Conservation (phyloP, 306 rosid species). For the Senna tora region DNA sequence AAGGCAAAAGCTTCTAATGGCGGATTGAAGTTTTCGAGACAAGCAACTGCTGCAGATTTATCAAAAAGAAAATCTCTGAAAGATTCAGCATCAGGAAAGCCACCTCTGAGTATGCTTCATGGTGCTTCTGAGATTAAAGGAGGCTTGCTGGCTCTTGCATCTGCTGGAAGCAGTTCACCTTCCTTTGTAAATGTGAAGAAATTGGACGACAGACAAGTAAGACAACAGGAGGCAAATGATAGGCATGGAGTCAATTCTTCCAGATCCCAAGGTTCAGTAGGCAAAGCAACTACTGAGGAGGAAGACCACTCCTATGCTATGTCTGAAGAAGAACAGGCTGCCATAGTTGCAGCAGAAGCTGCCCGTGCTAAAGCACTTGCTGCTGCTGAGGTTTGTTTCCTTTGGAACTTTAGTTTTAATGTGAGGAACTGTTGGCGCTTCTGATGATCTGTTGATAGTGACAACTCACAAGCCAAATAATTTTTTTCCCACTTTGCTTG, state of each 20-base stretch:
- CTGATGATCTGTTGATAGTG: background rate
- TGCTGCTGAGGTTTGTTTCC: conserved; percentile 88
- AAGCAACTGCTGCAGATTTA: conserved; percentile 63
- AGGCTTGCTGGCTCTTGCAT: conserved; percentile 51
- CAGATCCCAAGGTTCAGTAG: conserved; percentile 66
- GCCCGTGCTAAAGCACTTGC: conserved; percentile 95
- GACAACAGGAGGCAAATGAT: conserved; percentile 52
- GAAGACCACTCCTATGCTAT: conserved; percentile 47
- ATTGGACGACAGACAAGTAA: conserved; percentile 57
- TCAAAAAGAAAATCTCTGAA: conserved; percentile 66
- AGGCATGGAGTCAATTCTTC: conserved; percentile 67
- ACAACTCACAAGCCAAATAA: background rate
- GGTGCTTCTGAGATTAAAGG: conserved; percentile 63
- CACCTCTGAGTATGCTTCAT: conserved; percentile 73
- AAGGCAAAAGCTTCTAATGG: conserved; percentile 91
- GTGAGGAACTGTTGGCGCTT: background rate
- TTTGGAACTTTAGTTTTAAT: conserved; percentile 27
- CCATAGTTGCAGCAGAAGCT: conserved; percentile 94
- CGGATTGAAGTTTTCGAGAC: conserved; percentile 71
- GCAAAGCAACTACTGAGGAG: conserved; percentile 44
- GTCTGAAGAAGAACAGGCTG: conserved; percentile 94
- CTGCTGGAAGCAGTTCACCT: conserved; percentile 62
- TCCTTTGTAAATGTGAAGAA: conserved; percentile 53
- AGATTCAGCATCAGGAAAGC: conserved; percentile 78
- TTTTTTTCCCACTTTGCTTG: background rate